Conservation (phyloP, 805 yeast genomes). For the Saturnispora besseyi region DNA sequence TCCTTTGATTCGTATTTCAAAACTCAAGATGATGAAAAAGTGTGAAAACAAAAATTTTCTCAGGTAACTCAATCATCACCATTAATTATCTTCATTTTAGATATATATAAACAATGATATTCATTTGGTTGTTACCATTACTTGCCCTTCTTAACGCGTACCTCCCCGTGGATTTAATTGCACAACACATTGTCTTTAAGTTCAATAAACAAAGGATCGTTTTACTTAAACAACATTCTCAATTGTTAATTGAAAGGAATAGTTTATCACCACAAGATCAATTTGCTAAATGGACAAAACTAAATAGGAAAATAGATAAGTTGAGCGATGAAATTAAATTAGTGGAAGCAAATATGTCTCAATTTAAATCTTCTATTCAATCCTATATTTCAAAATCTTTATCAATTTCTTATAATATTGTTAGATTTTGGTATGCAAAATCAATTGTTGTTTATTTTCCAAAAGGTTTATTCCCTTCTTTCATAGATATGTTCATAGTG, state of each 20-base stretch:
- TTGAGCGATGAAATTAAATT: slow-evolving; percentile 42
- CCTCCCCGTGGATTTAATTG: neutral
- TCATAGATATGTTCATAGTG: neutral
- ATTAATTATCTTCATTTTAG: too few species aligned
- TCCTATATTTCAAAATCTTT: neutral
- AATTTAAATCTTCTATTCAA: neutral
- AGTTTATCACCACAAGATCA: slow-evolving; percentile 81
- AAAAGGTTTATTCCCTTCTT: slow-evolving; percentile 1
- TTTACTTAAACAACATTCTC: neutral
- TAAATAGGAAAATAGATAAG: slow-evolving; percentile 63
- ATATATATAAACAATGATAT: neutral
- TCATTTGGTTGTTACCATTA: neutral
- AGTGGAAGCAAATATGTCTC: slow-evolving; percentile 1
- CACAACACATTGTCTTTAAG: neutral
- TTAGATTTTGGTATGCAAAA: slow-evolving; percentile 1
- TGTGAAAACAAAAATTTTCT: neutral
- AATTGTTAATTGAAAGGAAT: slow-evolving; percentile 35
- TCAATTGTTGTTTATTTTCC: neutral
- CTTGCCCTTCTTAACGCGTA: neutral
- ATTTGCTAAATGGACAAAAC: slow-evolving; percentile 92
- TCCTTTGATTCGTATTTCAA: neutral
- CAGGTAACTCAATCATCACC: too few species aligned
- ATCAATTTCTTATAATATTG: neutral
- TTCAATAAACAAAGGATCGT: neutral
- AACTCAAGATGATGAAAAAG: neutral